Base-by-base conservation (phyloP, 192 early-diverging fungal species). In the Endogone sp. region DNA sequence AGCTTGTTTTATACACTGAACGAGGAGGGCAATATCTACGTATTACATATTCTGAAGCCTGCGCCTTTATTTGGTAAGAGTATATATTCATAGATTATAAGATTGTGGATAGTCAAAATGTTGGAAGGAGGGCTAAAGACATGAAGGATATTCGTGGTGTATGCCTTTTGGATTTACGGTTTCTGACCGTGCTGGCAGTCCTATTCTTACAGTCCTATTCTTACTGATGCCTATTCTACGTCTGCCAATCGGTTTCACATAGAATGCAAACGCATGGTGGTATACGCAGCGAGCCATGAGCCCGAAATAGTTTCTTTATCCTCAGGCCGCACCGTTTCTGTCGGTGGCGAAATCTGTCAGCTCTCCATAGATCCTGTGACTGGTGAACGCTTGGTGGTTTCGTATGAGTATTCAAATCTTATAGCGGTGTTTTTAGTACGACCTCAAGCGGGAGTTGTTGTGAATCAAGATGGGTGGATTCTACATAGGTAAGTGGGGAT, bases 1-100 rank as follows among this genome's bases (percentile, higher is more conserved):
- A 86, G 79, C 28, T 44, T 89, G 27, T 81, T 86, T 24, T 90
- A 79, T 66, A 74, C 84, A 4, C 71, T 89, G 55, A 69, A 73
- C 25, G 81, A 72, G 4, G 77, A 81, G 44, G 64, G 69, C 21
- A 57, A 76, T 8, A 64, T 89, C 8, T 61, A 79, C 22, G 69
- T 72, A 22, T 24, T 81, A 56, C 78, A 77, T 63, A 56, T 86
- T 11, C 69, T 71, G 26, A 71, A 64, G n/a, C 44, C 74, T 21
- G 60, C 60, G 37, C 37, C 37, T 6, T 16, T 11, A 11, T 16
- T 49, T 49, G 37, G 37, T 49, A 16, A 16, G 37, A 11, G 16
- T 6, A 49, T 49, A 49, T 16, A 16, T 49, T 49, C 37, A 16
- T 49, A 16, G 37, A 49, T 6, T 16, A 49, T 11, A 49, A 11